Evolutionary conservation across 176 grass and related monocot species (phyloP), one percentile per base, ranked within the genome.

Genomic region (Poa annua): DNA sequence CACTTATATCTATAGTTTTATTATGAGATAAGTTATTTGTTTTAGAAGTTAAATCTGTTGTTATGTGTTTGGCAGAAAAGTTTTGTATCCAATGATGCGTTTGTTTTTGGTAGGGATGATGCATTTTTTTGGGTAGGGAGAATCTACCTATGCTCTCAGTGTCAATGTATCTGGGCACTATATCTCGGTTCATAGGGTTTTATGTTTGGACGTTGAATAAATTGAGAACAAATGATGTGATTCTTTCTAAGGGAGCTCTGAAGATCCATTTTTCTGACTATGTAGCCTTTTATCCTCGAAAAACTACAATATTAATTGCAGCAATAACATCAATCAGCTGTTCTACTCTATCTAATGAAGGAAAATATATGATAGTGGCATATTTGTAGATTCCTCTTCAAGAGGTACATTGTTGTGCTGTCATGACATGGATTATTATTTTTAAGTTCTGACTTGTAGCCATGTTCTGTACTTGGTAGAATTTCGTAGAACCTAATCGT

Each of bases 341-440:
- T 61, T 26, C 47, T 59, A 41, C 35, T 42, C 41, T 60, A 77
- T 60, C 75, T 60, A 76, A 36, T 15, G 74, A 76, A 76, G 51
- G 29, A 36, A 52, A 33, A 55, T 3, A 55, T 57, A 11, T 57
- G 22, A 38, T 59, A 45, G n/a, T 57, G 11, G 25, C 60, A 13
- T 15, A 42, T 77, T 10, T 38, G 29, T 38, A 77, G 35, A 42
- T 60, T 60, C 21, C 60, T 38, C 57, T 78, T 44, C 22, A 41
- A 29, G 4, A 29, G 56, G n/a, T 61, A 57, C 34, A 45, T 36
- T 47, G 38, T 62, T 45, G 55, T 78, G 17, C 33, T 56, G 51
- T 76, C 51, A 59, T 29, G 29, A 29, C 20, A 53, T 10, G 7
- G 20, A 22, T 3, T 60, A 60, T 16, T 60, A 38, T 12, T 42